phyloP scores from a whole-genome alignment of 1,139 yeast species.

The Arxiozyma bovina region DNA sequence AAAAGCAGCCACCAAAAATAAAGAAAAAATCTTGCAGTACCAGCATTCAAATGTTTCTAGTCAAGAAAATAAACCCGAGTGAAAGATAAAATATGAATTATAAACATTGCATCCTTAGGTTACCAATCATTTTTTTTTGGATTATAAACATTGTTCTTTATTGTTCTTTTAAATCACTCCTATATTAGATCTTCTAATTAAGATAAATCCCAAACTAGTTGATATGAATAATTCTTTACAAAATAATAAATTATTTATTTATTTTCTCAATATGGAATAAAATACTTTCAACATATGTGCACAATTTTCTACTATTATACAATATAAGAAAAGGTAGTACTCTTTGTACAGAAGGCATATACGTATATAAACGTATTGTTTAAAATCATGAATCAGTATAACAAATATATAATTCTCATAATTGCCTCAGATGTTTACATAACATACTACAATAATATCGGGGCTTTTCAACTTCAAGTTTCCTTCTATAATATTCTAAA shows the following conservation, averaged over 20 bases:
- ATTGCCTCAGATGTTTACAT: not conserved
- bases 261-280: too few species aligned
- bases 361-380: not conserved
- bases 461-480: not conserved
- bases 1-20: slow-evolving; percentile 58
- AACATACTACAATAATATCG: too few species aligned
- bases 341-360: not conserved
- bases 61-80: not conserved
- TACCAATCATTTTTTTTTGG: too few species aligned
- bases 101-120: not conserved
- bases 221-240: not conserved
- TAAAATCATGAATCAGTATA: too few species aligned
- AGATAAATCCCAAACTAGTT: not conserved
- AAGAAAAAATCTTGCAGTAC: slow-evolving; percentile 35
- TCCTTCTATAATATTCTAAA: not conserved
- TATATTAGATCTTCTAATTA: too few species aligned
- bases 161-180: not conserved
- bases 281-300: not conserved
- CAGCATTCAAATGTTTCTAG: slow-evolving; percentile 2
- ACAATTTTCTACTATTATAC: not conserved
- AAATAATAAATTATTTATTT: too few species aligned
- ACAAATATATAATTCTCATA: too few species aligned
- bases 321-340: too few species aligned
- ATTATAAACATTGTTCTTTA: not conserved
- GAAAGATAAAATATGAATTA: not conserved